Base-by-base conservation (phyloP, 163 green algal species). In the Chlorella variabilis region DNA sequence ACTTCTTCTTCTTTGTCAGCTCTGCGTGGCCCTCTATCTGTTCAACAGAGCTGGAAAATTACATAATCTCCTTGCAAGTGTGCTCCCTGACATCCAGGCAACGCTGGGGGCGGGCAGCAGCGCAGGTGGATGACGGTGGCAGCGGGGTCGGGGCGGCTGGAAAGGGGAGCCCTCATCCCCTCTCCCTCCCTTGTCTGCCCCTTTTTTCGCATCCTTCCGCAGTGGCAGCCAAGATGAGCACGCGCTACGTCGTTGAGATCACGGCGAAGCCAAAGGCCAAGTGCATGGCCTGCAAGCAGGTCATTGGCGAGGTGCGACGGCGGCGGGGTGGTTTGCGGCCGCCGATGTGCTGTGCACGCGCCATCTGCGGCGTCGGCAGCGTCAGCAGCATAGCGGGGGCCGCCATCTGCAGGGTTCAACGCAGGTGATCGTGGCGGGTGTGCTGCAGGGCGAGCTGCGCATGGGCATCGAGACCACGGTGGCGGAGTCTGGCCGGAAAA, bases 251-350 rank as follows among this genome's bases (percentile, higher is more conserved):
- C 13, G 41, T 76, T 18, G 68, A 76, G 41, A 2, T 23, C 8
- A 41, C 41, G 18, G 25, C 42, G 4, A 62, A 62, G 68, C 3
- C 42, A n/a, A 59, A 59, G 68, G 68, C 29, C 17, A 77, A 77
- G 21, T 77, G 70, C 48, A 36, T 39, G 66, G 39, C 38, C 23
- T 74, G 66, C 66, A 74, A 74, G 13, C 8, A 77, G 2, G 27
- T n/a, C 25, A 36, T 77, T 31, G 33, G 36, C 23, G 1, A 45
- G 20, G 48, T 59, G 38, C 1, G 69, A n/a, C 6, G 20, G 20
- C 9, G 54, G 9, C 8, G 54, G 54, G 8, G 65, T n/a, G 51
- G 15, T n/a, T 5, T 18, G 27, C n/a, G 59, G 59, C 7, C 5
- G 59, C 6, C 6, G 59, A 15, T 67, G 6, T 7, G n/a, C 8